phyloP scores from a whole-genome alignment of 495 filamentous ascomycete species.

The Neurospora sp. region DNA sequence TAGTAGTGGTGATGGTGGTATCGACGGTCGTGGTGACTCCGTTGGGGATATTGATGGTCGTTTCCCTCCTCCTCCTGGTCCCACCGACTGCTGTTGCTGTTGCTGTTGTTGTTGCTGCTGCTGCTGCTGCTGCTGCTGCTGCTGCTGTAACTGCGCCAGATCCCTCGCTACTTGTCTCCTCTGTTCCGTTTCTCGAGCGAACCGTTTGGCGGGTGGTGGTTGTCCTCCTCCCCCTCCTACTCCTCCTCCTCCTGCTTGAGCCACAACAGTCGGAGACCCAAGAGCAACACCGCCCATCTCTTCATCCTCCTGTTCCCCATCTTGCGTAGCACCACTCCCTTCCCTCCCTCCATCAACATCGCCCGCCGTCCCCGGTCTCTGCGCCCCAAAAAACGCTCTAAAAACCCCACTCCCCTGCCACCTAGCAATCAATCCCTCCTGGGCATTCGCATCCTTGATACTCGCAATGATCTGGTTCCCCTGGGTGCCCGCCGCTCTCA shows the following conservation, averaged over 20 bases:
- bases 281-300: background rate
- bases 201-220: background rate
- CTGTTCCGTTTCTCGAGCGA: background rate
- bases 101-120: background rate
- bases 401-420: constrained; percentile 29
- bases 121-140: background rate
- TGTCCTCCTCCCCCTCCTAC: background rate
- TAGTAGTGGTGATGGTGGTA: background rate
- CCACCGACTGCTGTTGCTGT: background rate
- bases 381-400: constrained; percentile 21
- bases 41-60: background rate
- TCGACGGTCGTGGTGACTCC: background rate
- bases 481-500: constrained; percentile 9
- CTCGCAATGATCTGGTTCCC: constrained; percentile 17
- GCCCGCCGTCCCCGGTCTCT: constrained; percentile 6
- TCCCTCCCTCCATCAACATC: background rate
- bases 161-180: background rate
- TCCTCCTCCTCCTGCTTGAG: background rate
- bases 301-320: constrained; percentile 3
- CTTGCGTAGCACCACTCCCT: background rate
- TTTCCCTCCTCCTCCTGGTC: background rate
- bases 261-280: background rate
- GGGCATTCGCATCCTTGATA: constrained; percentile 26
- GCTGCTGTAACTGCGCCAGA: background rate
- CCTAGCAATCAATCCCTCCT: constrained; percentile 20